Percentiles rank a stretch among this genome's conserved stretches.
phyloP scores from a whole-genome alignment of 75 land plant species.

The Ceratopteris richardii region DNA sequence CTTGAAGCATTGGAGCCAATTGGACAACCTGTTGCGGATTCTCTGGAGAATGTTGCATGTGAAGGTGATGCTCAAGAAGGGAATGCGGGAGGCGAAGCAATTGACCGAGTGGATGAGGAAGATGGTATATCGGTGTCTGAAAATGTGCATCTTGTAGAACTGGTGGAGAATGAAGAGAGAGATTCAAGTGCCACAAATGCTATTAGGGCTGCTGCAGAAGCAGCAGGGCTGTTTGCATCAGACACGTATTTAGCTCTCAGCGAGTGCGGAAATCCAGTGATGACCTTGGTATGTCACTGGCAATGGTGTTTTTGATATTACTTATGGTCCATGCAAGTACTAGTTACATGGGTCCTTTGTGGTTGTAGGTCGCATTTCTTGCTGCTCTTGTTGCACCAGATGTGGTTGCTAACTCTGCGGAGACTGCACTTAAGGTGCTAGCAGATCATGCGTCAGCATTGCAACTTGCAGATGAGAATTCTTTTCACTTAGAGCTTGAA shows the following conservation, averaged over 20 bases:
- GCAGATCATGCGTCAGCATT: slow-evolving; percentile 42
- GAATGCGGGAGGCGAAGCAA: neutral
- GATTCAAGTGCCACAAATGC: slow-evolving; percentile 31
- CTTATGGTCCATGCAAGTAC: too few species aligned
- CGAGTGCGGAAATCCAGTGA: slow-evolving; percentile 89
- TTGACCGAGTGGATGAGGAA: neutral
- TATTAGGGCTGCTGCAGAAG: slow-evolving; percentile 55
- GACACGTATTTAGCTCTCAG: slow-evolving; percentile 46
- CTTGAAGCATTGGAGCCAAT: slow-evolving; percentile 20
- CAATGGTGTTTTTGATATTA: too few species aligned
- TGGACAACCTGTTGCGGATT: too few species aligned
- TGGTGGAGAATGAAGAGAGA: neutral
- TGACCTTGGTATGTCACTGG: slow-evolving; percentile 84
- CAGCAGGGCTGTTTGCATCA: slow-evolving; percentile 39
- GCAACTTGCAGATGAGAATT: slow-evolving; percentile 51
- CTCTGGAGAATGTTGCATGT: too few species aligned
- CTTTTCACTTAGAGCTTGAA: slow-evolving; percentile 36
- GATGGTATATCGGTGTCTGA: neutral
- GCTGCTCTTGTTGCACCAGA: slow-evolving; percentile 59
- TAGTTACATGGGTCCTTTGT: too few species aligned
- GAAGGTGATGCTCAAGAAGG: neutral
- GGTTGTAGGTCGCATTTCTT: slow-evolving; percentile 67
- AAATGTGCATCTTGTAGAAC: neutral
- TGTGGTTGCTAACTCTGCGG: slow-evolving; percentile 46
- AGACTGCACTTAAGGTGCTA: slow-evolving; percentile 51